Evolutionary conservation across 306 rosid species (phyloP).

Genomic region (Carpinus viminea): DNA sequence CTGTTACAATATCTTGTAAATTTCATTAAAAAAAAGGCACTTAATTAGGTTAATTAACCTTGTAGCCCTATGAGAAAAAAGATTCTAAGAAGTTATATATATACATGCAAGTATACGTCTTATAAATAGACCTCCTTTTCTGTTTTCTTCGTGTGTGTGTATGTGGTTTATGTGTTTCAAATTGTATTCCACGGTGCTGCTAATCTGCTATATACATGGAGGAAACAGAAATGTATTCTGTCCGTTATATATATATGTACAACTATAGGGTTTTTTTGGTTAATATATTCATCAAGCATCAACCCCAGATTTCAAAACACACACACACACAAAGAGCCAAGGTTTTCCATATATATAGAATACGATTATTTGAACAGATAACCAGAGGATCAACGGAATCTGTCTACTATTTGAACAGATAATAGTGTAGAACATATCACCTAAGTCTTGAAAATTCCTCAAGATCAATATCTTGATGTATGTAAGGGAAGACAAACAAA

Average conservation of each 20-base stretch:
- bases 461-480: neutral
- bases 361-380: too few species aligned
- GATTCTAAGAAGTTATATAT: too few species aligned
- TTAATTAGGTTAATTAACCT: neutral
- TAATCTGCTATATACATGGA: too few species aligned
- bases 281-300: neutral
- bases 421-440: neutral
- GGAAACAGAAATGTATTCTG: neutral
- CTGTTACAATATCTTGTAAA: neutral
- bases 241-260: neutral
- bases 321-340: too few species aligned
- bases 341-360: too few species aligned
- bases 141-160: too few species aligned
- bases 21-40: neutral
- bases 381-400: too few species aligned
- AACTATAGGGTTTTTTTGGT: neutral
- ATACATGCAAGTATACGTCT: too few species aligned
- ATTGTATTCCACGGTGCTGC: neutral
- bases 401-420: too few species aligned
- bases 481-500: neutral
- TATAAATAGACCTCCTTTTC: too few species aligned
- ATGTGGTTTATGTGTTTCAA: neutral
- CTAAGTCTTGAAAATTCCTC: neutral
- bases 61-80: too few species aligned
- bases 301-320: too few species aligned